phyloP scores from a whole-genome alignment of 768 basidiomycete species.

The Cyclocybe cylindracea region DNA sequence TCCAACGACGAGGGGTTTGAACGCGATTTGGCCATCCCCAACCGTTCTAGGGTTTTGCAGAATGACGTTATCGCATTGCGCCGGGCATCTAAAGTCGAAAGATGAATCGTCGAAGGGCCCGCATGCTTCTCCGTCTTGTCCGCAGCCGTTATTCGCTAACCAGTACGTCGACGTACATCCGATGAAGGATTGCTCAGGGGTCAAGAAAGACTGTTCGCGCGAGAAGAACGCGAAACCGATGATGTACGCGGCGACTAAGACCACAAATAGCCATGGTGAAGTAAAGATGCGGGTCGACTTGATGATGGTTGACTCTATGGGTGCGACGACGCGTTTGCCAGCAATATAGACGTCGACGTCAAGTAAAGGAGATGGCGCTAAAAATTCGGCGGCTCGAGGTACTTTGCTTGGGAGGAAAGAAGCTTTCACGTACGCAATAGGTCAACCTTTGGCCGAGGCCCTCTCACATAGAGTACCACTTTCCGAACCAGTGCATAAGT shows the following conservation, averaged over 20 bases:
- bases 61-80: slow-evolving; percentile 62
- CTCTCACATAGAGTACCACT: slow-evolving; percentile 42
- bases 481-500: slow-evolving; percentile 17
- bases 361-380: slow-evolving; percentile 58
- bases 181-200: slow-evolving; percentile 62
- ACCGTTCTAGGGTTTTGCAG: slow-evolving; percentile 76
- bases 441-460: slow-evolving; percentile 60
- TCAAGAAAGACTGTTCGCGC: slow-evolving; percentile 71
- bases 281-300: slow-evolving; percentile 54
- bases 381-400: slow-evolving; percentile 4
- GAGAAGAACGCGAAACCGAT: slow-evolving; percentile 72
- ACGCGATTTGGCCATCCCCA: slow-evolving; percentile 64
- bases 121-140: slow-evolving; percentile 67
- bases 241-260: slow-evolving; percentile 64
- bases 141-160: slow-evolving; percentile 69
- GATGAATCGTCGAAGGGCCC: slow-evolving; percentile 60
- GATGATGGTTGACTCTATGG: slow-evolving; percentile 57
- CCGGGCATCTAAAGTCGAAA: slow-evolving; percentile 82
- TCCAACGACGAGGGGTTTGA: slow-evolving; percentile 79
- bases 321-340: slow-evolving; percentile 35
- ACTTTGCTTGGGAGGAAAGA: neutral
- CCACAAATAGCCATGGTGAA: slow-evolving; percentile 50
- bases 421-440: slow-evolving; percentile 41
- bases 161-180: slow-evolving; percentile 74
- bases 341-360: slow-evolving; percentile 45